These are phyloP conservation scores for Solanum corneliomulleri DNA, from an alignment of 257 asterid species.

Conservation along the genomic window DNA sequence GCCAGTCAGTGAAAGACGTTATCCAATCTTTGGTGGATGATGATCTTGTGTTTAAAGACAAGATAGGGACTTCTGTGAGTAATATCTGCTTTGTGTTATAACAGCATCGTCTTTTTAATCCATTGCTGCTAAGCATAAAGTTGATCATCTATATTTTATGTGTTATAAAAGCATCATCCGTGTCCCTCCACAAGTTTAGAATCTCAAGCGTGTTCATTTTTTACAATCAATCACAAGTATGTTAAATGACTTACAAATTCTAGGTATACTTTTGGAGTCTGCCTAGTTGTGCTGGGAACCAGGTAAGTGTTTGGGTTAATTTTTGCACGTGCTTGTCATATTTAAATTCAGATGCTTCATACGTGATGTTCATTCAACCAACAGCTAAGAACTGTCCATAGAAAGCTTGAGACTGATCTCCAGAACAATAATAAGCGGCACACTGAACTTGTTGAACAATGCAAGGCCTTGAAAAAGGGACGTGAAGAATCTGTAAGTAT, in stretches of 20 bases:
- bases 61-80: constrained; percentile 97
- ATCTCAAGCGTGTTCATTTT: background rate
- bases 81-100: constrained; percentile 4
- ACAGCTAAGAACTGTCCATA: constrained; percentile 71
- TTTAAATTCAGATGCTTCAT: background rate
- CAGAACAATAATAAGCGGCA: constrained; percentile 51
- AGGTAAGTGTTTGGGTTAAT: constrained; percentile 31
- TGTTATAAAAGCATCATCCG: background rate
- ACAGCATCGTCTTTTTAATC: background rate
- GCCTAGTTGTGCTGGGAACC: constrained; percentile 99
- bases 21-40: constrained; percentile 84
- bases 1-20: constrained; percentile 95
- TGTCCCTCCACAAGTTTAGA: background rate
- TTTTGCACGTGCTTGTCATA: background rate
- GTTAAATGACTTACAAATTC: background rate
- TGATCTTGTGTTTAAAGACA: constrained; percentile 93
- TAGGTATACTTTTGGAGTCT: constrained; percentile 99
- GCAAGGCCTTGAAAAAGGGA: constrained; percentile 71
- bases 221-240: background rate
- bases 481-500: constrained; percentile 78
- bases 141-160: background rate
- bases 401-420: constrained; percentile 67
- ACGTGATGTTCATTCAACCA: constrained; percentile 11
- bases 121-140: background rate
- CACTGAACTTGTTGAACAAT: constrained; percentile 59